These are phyloP conservation scores for Solanum tarapatanum DNA, from an alignment of 257 asterid species.

Conservation along the genomic window DNA sequence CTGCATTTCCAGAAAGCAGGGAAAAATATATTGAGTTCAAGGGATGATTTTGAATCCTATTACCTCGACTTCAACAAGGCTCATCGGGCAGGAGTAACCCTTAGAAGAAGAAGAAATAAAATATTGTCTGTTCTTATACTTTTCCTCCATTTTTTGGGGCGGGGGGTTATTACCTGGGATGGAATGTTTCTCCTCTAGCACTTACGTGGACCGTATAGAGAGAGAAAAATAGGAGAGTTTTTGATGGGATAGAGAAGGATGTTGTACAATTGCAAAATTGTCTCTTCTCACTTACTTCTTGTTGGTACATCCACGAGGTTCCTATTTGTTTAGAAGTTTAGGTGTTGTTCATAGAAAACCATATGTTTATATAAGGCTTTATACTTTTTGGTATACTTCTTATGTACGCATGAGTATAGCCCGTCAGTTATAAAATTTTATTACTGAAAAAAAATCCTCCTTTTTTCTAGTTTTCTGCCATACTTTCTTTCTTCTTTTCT, in stretches of 20 bases:
- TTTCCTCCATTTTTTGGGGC: background rate
- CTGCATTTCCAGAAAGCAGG: background rate
- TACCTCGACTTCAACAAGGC: background rate
- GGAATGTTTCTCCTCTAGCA: background rate
- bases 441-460: background rate
- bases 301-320: background rate
- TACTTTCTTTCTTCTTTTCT: background rate
- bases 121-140: background rate
- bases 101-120: background rate
- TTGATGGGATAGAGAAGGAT: background rate
- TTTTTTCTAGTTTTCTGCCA: background rate
- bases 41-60: background rate
- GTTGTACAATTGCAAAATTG: background rate
- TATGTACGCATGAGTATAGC: background rate
- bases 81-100: background rate
- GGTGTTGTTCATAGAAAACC: background rate
- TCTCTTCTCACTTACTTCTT: background rate
- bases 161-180: background rate
- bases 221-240: background rate
- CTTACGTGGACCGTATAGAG: background rate
- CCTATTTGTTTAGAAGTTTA: background rate
- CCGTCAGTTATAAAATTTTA: background rate
- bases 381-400: background rate
- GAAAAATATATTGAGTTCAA: background rate
- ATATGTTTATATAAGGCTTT: background rate